Evolutionary conservation across 1,284 basidiomycete genomes (phyloP).

Genomic region (Cutaneotrichosporon dermatis): DNA sequence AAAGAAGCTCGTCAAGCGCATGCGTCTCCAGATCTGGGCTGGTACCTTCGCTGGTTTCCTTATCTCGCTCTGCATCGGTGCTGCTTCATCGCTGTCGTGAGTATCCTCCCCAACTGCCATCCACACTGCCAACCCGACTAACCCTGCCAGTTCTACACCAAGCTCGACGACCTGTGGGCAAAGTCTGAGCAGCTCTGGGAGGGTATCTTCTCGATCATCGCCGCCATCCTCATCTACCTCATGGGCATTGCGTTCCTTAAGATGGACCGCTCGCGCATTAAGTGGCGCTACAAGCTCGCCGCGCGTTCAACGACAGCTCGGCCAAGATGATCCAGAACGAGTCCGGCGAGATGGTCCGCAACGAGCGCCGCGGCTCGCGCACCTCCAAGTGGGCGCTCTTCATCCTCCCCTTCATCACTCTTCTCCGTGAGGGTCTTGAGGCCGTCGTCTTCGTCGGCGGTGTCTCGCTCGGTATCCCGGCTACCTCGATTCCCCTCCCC

Average conservation of each 20-base stretch:
- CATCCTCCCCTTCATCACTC: constrained; percentile 79
- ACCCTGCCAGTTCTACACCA: constrained; percentile 50
- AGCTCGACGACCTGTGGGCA: constrained; percentile 54
- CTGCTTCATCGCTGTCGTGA: constrained; percentile 52
- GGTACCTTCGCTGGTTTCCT: constrained; percentile 72
- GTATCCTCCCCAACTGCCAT: constrained; percentile 17
- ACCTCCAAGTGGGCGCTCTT: constrained; percentile 79
- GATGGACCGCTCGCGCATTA: constrained; percentile 65
- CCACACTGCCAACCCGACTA: constrained; percentile 9
- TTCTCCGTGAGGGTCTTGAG: constrained; percentile 82
- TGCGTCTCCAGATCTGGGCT: constrained; percentile 63
- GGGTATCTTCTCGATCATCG: constrained; percentile 77
- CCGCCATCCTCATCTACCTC: constrained; percentile 72
- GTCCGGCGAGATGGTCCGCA: constrained; percentile 6
- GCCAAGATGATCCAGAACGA: constrained; percentile 6
- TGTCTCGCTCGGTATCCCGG: constrained; percentile 74
- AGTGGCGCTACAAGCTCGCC: constrained; percentile 84
- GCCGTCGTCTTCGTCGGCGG: constrained; percentile 90
- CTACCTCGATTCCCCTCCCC: constrained; percentile 79
- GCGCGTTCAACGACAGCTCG: constrained; percentile 60
- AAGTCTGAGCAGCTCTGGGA: constrained; percentile 50
- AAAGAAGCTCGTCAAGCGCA: constrained; percentile 42
- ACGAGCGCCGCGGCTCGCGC: constrained; percentile 32
- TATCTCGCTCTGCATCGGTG: constrained; percentile 65
- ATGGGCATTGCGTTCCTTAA: constrained; percentile 72